A percentile compares a stretch with the other conserved stretches of the same genome.
Evolutionary conservation across 768 basidiomycete species (phyloP).

Genomic region (Cystofilobasidium ferigula): DNA sequence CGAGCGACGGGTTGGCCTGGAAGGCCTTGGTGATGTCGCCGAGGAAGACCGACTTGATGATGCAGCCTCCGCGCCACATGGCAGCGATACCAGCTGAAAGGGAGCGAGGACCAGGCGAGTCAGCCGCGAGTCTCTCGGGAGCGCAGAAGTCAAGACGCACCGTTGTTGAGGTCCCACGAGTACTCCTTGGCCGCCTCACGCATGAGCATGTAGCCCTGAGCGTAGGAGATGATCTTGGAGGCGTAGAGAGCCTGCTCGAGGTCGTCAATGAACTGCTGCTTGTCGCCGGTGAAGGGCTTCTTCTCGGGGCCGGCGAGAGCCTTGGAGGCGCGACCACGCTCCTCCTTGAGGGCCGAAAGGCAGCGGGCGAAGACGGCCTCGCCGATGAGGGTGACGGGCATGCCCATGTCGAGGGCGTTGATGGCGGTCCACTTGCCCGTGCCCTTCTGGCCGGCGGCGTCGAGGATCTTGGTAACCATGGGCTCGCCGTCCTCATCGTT

Average conservation of each 20-base stretch:
- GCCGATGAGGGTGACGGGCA: conserved; percentile 87
- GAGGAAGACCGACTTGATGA: conserved; percentile 93
- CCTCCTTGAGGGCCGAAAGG: conserved; percentile 90
- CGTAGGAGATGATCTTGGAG: conserved; percentile 98
- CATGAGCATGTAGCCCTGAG: conserved; percentile 99
- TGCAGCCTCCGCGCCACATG: conserved; percentile 99
- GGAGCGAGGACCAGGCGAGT: neutral
- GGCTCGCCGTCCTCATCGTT: conserved; percentile 90
- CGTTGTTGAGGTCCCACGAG: conserved; percentile 25
- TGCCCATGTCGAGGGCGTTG: conserved; percentile 71
- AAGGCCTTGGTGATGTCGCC: conserved; percentile 86
- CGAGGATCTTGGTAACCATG: conserved; percentile 85
- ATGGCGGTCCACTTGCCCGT: conserved; percentile 99
- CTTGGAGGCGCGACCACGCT: conserved; percentile 88
- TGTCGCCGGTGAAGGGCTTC: conserved; percentile 91
- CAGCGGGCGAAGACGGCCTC: conserved; percentile 99
- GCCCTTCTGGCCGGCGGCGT: conserved; percentile 95
- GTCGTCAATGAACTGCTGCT: conserved; percentile 80
- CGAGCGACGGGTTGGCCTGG: conserved; percentile 66
- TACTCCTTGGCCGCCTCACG: conserved; percentile 86
- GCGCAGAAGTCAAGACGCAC: conserved; percentile 37
- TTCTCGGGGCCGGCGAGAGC: conserved; percentile 78
- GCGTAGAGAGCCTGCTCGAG: conserved; percentile 98
- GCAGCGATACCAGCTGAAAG: conserved; percentile 91
- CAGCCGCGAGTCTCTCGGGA: neutral